These are phyloP conservation scores for Medicago lupulina DNA, from an alignment of 306 rosid species.

Conservation along the genomic window DNA sequence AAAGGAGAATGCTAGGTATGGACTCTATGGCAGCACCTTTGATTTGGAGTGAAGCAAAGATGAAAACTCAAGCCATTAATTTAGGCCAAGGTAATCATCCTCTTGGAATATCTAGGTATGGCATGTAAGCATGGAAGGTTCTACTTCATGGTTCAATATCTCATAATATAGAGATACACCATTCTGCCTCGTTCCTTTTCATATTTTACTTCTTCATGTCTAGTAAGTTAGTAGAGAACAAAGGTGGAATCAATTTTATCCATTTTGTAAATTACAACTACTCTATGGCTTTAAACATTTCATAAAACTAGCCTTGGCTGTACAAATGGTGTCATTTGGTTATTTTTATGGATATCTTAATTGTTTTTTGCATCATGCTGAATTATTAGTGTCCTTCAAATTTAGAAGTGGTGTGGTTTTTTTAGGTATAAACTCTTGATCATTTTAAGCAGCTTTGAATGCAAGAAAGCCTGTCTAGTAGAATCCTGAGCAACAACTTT, in stretches of 20 bases:
- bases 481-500: neutral
- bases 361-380: constrained; percentile 28
- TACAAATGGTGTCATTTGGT: constrained; percentile 25
- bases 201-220: constrained; percentile 42
- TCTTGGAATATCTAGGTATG: constrained; percentile 66
- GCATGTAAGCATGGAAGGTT: constrained; percentile 59
- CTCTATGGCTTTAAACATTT: constrained; percentile 44
- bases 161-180: constrained; percentile 34
- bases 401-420: constrained; percentile 9
- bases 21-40: constrained; percentile 67
- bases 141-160: constrained; percentile 43
- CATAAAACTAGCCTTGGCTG: constrained; percentile 42
- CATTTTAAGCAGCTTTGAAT: neutral
- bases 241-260: constrained; percentile 49
- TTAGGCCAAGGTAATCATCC: constrained; percentile 63
- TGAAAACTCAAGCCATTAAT: constrained; percentile 73
- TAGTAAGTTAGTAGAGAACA: constrained; percentile 47
- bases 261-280: constrained; percentile 61
- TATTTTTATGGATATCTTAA: constrained; percentile 38
- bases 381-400: constrained; percentile 23
- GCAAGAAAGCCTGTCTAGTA: neutral
- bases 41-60: constrained; percentile 81
- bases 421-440: neutral
- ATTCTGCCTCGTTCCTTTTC: constrained; percentile 42
- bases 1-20: constrained; percentile 63